Base-by-base conservation (phyloP, 176 grass and related monocot genomes). In the Lolium multiflorum region DNA sequence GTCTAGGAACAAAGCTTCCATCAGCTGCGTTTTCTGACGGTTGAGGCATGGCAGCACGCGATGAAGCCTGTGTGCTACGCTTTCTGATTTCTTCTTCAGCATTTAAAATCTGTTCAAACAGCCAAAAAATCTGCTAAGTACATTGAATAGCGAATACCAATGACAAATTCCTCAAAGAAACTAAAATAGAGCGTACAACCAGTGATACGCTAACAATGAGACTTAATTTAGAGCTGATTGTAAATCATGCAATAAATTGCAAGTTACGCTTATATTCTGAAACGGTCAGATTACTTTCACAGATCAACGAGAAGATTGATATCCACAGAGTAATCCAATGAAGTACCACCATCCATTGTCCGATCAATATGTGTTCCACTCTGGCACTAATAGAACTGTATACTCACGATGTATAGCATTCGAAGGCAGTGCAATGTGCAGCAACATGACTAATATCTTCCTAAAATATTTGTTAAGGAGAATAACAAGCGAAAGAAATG, bases 51-150 rank as follows among this genome's bases (percentile, higher is more conserved):
- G 89, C 50, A 69, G 76, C 61, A 5, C 77, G 88, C 52, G 86
- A 51, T 0, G 81, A 77, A 16, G 92, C 86, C 26, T 89, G 92
- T 78, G 81, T 67, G 79, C 39, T 93, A n/a, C 89, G 91, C 11
- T 61, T 89, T 89, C 87, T 95, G 63, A 99, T 91, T 86, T 99
- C 97, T 88, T 96, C 97, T 90, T 99, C 94, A 1, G 94, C 92
- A 80, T 96, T 94, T 80, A 96, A 88, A 79, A 99, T 92, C 93
- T 98, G 87, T 57, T 61, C 69, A 86, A 85, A 48, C 73, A 87
- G 35, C 11, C 49, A 89, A 86, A 65, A 39, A 74, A 69, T 4
- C 7, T 26, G 63, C 48, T 44, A 48, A 51, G 7, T 81, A 46
- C 52, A 58, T 15, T 84, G 18, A 38, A 9, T 22, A 56, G 5